These are phyloP conservation scores for Malus domestica DNA, from an alignment of 306 rosid species.

Conservation along the genomic window ASM211411v1 NC_041790.1:31106501-31107000, in stretches of 20 bases:
- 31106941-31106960: not conserved
- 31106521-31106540: not conserved
- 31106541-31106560: not conserved
- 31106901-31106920: not conserved
- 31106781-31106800: too few species aligned
- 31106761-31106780: too few species aligned
- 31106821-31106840: too few species aligned
- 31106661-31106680: not conserved
- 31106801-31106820: too few species aligned
- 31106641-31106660: not conserved
- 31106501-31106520: not conserved
- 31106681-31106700: not conserved
- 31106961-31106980: not conserved
- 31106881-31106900: not conserved
- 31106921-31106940: too few species aligned
- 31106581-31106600: not conserved
- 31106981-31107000: not conserved
- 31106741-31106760: too few species aligned
- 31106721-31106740: too few species aligned
- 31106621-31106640: not conserved
- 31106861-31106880: too few species aligned
- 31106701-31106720: not conserved
- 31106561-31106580: not conserved
- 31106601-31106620: not conserved
- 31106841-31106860: too few species aligned